Base-by-base conservation (phyloP, 2,329 filamentous ascomycete genomes). In the Cladobotryum protrusum region DNA sequence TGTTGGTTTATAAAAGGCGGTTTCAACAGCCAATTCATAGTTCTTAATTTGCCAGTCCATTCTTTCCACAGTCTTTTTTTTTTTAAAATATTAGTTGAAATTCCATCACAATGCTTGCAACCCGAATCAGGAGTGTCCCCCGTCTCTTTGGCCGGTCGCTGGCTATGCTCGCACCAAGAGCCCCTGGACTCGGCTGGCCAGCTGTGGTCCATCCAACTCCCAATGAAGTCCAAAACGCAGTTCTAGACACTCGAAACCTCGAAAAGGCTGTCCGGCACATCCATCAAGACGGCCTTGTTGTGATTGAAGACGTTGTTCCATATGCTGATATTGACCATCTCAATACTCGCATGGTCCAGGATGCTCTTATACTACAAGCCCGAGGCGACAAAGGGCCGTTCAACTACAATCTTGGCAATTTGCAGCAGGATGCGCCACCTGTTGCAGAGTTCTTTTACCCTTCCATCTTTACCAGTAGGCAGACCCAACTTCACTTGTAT, bases 371-470 rank as follows among this genome's bases (percentile, higher is more conserved):
- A 3, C 67, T 85, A 2, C 76, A 78, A 50, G 67, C 66, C 1
- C 65, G 69, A 32, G 78, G 78, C 2, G 72, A 81, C 17, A 70
- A 78, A 14, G 73, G 75, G 0, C 78, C 78, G 0, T 85, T 76
- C 67, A 84, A 84, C 56, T 83, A 83, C 59, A 83, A 83, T 57
- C 73, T 73, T 43, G 78, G 77, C 1, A 85, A 83, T 54, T 67
- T 83, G 33, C 80, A 84, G 54, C 81, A 84, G 59, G 79, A 83
- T 54, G 70, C 81, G 0, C 78, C 77, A 0, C 72, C 78, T 2
- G 72, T 75, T 0, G 63, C 66, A 0, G 63, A 76, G 40, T 75
- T 70, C 54, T 79, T 81, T 48, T 65, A 70, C 15, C 62, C 69
- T 1, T 66, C 66, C 4, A 76, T 83, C 20, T 81, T 82, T 49